Evolutionary conservation across 2,329 filamentous ascomycete species (phyloP).

Genomic region (Nemania abortiva): DNA sequence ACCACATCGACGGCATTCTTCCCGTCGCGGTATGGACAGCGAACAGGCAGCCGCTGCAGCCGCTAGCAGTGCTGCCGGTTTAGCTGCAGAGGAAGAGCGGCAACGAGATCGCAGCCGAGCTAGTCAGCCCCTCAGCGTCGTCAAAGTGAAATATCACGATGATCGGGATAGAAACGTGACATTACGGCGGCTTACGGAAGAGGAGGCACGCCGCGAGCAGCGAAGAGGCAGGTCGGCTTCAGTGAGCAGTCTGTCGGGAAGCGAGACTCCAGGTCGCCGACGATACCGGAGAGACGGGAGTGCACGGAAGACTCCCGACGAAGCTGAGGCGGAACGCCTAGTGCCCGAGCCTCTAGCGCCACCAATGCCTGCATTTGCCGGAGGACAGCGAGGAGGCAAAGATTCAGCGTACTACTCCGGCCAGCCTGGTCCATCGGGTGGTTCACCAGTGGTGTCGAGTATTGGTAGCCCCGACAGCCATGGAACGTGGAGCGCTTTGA

Average conservation of each 20-base stretch:
- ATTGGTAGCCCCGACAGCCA: conserved; percentile 60
- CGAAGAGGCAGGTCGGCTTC: conserved; percentile 62
- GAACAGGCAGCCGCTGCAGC: conserved; percentile 62
- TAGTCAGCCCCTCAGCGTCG: conserved; percentile 66
- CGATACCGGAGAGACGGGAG: conserved; percentile 68
- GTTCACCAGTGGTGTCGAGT: conserved; percentile 59
- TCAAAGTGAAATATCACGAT: conserved; percentile 71
- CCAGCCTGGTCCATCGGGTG: conserved; percentile 58
- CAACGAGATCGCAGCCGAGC: conserved; percentile 57
- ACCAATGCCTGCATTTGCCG: conserved; percentile 68
- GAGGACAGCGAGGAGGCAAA: conserved; percentile 62
- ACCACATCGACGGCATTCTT: conserved; percentile 59
- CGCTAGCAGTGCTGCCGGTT: conserved; percentile 59
- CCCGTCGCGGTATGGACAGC: conserved; percentile 60
- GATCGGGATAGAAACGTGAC: conserved; percentile 72
- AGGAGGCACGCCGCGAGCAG: conserved; percentile 63
- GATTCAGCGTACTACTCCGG: conserved; percentile 74
- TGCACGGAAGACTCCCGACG: conserved; percentile 58
- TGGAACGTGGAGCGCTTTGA: conserved; percentile 67
- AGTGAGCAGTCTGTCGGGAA: conserved; percentile 67
- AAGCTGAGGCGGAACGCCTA: conserved; percentile 60
- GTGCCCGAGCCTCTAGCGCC: conserved; percentile 60
- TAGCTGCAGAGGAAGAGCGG: conserved; percentile 63
- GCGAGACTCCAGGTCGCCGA: conserved; percentile 62
- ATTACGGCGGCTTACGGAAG: conserved; percentile 70